Evolutionary conservation across 2,329 filamentous ascomycete species (phyloP), one percentile per base, ranked within the genome.

Genomic region (Aureobasidium zeae): DNA sequence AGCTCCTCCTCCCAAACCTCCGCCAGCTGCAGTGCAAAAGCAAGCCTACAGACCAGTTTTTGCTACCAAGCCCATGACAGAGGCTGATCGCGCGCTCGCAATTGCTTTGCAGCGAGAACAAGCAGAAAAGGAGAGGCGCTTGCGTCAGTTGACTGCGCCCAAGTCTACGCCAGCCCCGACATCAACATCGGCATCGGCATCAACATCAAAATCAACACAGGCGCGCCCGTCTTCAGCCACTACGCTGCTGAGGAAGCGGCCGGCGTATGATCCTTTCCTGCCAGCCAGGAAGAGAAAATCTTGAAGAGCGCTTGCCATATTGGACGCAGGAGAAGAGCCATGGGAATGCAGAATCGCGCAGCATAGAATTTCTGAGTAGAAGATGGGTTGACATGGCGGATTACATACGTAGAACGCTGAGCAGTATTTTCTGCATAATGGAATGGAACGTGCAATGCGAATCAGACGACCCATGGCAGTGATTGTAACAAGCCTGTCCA

Each of bases 181-280:
- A 17, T 32, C 45, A 9, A 31, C 19, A 16, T 38, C 36, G 6
- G 21, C 25, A 16, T 25, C 35, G 5, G 22, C 16, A 10, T 21
- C 32, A 24, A 21, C n/a, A 12, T 16, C 12, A 13, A 35, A n/a
- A 35, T 22, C 21, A 26, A 11, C 22, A 12, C 22, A 21, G n/a
- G 33, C 13, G 4, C 36, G 5, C 21, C 58, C 62, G 5, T 59
- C 62, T 3, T 62, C 63, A 3, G 19, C 25, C 5, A 12, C 42
- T 11, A 12, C 13, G 8, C 11, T 32, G 5, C 12, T 20, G 21
- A 48, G 43, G 26, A 50, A 48, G 24, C 31, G 46, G 13, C 46
- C 46, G n/a, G 41, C 33, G 10, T 32, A 44, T 16, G 44, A 44
- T 29, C 38, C 46, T 4, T 50, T 50, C 36, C 30, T 50, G 46